These are phyloP conservation scores for Triticum dicoccoides DNA, from an alignment of 176 grass and related monocot species.

Conservation along the genomic window DNA sequence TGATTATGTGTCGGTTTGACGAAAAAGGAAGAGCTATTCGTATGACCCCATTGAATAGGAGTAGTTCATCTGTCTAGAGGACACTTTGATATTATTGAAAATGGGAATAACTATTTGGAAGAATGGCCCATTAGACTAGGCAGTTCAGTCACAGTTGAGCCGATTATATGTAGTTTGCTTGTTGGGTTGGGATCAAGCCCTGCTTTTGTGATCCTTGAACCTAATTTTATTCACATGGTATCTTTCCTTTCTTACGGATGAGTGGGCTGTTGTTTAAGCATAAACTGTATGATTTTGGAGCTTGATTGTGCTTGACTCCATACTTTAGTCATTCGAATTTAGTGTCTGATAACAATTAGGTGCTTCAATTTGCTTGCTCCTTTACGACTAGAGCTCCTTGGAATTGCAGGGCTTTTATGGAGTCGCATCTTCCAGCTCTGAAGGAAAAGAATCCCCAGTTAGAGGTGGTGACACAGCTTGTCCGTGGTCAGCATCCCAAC, in stretches of 20 bases:
- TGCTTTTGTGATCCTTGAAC: neutral
- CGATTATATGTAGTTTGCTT: neutral
- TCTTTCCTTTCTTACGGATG: neutral
- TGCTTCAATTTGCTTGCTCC: neutral
- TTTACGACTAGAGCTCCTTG: neutral
- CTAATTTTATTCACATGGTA: neutral
- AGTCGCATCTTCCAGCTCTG: slow-evolving; percentile 57
- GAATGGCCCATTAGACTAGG: neutral
- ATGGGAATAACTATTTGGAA: neutral
- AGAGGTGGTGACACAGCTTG: slow-evolving; percentile 56
- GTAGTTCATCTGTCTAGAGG: neutral
- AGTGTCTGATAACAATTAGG: neutral
- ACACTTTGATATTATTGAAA: neutral
- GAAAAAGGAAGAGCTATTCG: neutral
- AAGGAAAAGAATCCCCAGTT: slow-evolving; percentile 73
- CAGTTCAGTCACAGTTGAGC: neutral
- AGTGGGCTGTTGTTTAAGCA: neutral
- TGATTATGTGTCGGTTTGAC: neutral
- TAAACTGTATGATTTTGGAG: neutral
- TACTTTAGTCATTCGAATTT: neutral
- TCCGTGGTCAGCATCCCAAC: slow-evolving; percentile 77
- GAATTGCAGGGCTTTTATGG: slow-evolving; percentile 80
- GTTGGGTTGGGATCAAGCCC: neutral
- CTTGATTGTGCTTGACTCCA: neutral
- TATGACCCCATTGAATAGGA: neutral